phyloP scores from a whole-genome alignment of 2,329 filamentous ascomycete genomes.

The Cryphonectria radicalis region DNA sequence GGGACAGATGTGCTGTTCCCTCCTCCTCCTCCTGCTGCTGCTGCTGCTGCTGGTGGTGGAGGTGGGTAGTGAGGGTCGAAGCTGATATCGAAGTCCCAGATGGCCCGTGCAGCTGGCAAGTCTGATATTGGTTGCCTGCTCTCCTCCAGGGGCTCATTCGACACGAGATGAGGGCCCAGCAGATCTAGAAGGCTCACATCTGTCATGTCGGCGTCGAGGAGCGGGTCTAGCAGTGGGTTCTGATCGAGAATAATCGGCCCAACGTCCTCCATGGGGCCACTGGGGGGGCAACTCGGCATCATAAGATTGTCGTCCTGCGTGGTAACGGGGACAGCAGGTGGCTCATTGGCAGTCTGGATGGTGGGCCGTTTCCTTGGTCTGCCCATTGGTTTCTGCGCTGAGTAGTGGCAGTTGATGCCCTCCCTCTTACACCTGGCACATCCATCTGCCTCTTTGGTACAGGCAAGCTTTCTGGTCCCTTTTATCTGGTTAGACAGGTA shows the following conservation, averaged over 20 bases:
- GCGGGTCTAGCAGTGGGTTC: conserved; percentile 35
- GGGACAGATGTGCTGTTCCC: not conserved
- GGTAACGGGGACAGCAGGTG: not conserved
- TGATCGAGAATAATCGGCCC: conserved; percentile 39
- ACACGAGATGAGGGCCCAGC: conserved; percentile 36
- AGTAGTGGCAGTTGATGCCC: conserved; percentile 63
- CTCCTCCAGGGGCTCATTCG: conserved; percentile 19
- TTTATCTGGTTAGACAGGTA: not conserved
- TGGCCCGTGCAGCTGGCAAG: not conserved
- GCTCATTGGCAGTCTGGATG: conserved; percentile 35
- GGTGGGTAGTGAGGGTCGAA: conserved; percentile 13
- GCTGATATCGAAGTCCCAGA: conserved; percentile 14
- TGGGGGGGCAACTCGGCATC: not conserved
- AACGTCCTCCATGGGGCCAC: not conserved
- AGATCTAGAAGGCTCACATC: conserved; percentile 45
- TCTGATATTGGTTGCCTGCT: conserved; percentile 22
- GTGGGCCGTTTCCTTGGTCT: conserved; percentile 62
- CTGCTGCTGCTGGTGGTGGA: not conserved
- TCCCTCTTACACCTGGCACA: conserved; percentile 64
- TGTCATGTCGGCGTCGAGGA: conserved; percentile 36
- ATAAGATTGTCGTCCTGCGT: not conserved
- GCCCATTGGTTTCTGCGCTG: conserved; percentile 69
- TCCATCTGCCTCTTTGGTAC: conserved; percentile 64
- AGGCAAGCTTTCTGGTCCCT: conserved; percentile 68
- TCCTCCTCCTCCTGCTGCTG: too few relatives aligned